These are phyloP conservation scores for Crucihimalaya himalaica DNA, from an alignment of 345 rosid genomes.

Conservation along the genomic window DNA sequence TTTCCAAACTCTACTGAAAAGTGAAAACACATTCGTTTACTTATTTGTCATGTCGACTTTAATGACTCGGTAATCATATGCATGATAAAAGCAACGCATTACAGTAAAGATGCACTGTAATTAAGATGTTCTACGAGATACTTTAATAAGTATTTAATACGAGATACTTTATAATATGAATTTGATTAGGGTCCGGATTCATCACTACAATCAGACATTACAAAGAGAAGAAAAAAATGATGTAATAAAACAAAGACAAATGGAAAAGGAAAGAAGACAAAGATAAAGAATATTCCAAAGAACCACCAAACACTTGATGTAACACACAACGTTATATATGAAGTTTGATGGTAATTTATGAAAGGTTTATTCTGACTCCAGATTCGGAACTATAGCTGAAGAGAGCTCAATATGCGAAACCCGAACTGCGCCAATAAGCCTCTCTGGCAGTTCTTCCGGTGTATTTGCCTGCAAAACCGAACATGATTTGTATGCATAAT, in stretches of 20 bases:
- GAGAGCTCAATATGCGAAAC: constrained; percentile 89
- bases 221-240: neutral
- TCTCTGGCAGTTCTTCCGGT: constrained; percentile 87
- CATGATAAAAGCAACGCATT: neutral
- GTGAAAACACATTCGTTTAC: neutral
- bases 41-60: neutral
- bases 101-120: neutral
- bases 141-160: too few relatives aligned
- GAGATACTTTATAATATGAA: too few relatives aligned
- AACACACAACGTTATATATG: constrained; percentile 13
- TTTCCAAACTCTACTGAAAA: neutral
- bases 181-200: too few relatives aligned
- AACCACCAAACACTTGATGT: constrained; percentile 30
- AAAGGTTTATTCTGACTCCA: constrained; percentile 47
- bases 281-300: constrained; percentile 29
- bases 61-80: neutral
- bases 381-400: constrained; percentile 79
- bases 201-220: constrained; percentile 6
- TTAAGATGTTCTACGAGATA: too few relatives aligned
- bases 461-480: constrained; percentile 69
- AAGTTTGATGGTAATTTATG: constrained; percentile 20
- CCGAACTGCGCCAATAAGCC: constrained; percentile 88
- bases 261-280: neutral
- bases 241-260: neutral
- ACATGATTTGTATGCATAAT: neutral